phyloP scores from a whole-genome alignment of 176 grass and related monocot species.

The Phoenix roebelenii region DNA sequence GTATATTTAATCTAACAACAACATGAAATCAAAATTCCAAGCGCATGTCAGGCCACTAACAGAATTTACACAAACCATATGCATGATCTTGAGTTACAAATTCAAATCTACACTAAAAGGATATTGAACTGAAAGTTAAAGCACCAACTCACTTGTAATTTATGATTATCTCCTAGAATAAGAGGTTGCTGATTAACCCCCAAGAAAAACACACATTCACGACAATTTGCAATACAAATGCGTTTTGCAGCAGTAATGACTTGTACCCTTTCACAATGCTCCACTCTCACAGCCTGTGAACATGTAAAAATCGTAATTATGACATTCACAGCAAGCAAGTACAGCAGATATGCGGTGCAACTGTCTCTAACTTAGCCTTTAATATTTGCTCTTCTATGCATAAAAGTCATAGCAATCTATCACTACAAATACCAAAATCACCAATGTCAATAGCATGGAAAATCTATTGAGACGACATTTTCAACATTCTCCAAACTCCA shows the following conservation, averaged over 20 bases:
- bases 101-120: neutral
- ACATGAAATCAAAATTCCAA: no score
- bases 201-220: conserved; percentile 23
- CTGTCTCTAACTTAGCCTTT: no score
- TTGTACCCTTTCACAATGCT: conserved; percentile 30
- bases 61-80: no score
- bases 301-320: neutral
- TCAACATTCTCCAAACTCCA: no score
- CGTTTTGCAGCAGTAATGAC: conserved; percentile 23
- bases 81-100: neutral
- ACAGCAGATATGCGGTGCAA: no score
- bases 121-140: neutral
- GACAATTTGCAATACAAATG: conserved; percentile 26
- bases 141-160: conserved; percentile 6
- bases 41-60: no score
- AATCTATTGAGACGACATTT: no score
- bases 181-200: conserved; percentile 24
- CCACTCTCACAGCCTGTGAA: conserved; percentile 24
- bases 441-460: no score
- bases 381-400: no score
- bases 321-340: neutral
- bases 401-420: no score
- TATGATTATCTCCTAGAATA: conserved; percentile 28
- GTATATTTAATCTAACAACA: no score
- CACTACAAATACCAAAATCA: no score